Percentiles rank a stretch among this genome's conserved stretches.
These are phyloP conservation scores for Stagonosporopsis cucurbitacearum DNA, from an alignment of 2,329 filamentous ascomycete species.

Conservation along the genomic window DNA sequence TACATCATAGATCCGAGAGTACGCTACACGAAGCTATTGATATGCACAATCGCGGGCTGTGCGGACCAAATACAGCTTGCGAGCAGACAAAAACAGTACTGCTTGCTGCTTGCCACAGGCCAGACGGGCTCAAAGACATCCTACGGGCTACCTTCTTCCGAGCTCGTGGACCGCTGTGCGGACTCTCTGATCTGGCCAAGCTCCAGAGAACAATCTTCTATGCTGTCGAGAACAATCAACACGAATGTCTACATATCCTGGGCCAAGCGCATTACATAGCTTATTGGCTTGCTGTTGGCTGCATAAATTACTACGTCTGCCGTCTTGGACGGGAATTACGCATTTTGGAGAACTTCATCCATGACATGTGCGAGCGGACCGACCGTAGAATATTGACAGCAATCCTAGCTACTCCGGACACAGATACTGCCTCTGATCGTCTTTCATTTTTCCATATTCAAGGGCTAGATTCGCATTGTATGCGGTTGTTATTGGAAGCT, in stretches of 20 bases:
- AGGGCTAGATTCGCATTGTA: neutral
- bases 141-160: neutral
- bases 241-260: neutral
- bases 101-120: neutral
- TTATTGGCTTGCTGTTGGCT: neutral
- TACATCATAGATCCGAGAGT: neutral
- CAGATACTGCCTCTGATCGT: too few species aligned
- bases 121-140: neutral
- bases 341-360: neutral
- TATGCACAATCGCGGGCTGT: neutral
- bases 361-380: neutral
- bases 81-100: neutral
- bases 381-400: neutral
- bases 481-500: neutral
- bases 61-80: neutral
- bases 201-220: too few species aligned
- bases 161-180: neutral
- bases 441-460: neutral
- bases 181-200: neutral
- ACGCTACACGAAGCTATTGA: neutral
- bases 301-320: too few species aligned
- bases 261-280: neutral
- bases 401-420: neutral
- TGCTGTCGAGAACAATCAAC: neutral
- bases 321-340: too few species aligned